Evolutionary conservation across 192 early-diverging fungal species (phyloP).

Genomic region (Neocallimastix lanati): DNA sequence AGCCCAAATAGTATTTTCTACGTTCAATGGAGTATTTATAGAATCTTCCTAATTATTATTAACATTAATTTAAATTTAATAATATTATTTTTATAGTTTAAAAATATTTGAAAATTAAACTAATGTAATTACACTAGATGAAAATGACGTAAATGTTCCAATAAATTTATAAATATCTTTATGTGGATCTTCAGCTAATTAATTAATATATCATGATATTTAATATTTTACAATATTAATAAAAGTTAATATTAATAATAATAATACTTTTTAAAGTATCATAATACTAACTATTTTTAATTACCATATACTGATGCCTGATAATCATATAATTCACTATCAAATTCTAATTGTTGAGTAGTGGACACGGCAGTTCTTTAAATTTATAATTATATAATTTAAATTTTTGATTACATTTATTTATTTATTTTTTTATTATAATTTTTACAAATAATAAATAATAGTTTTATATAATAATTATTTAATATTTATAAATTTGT

Average conservation of each 20-base stretch:
- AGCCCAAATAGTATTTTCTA: conserved; percentile 86
- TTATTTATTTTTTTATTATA: background rate
- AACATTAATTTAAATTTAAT: too few relatives aligned
- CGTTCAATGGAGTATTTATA: conserved; percentile 27
- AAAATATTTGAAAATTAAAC: too few relatives aligned
- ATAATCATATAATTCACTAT: conserved; percentile 35
- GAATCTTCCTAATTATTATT: conserved; percentile 20
- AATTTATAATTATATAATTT: too few relatives aligned
- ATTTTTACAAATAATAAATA: background rate
- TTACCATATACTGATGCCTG: conserved; percentile 57
- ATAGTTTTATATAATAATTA: too few relatives aligned
- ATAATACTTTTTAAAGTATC: too few relatives aligned
- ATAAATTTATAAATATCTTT: conserved; percentile 88
- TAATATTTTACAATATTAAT: too few relatives aligned
- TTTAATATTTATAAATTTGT: too few relatives aligned
- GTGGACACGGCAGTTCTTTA: conserved; percentile 56
- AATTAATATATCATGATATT: background rate
- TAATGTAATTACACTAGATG: background rate
- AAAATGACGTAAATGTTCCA: conserved; percentile 36
- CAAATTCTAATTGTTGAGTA: conserved; percentile 48
- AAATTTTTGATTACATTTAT: too few relatives aligned
- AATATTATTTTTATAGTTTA: too few relatives aligned
- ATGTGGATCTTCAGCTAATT: conserved; percentile 63
- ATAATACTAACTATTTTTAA: too few relatives aligned
- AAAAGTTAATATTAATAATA: too few relatives aligned